Evolutionary conservation across 176 grass and related monocot genomes (phyloP).

Genomic region (Saccharum officinarum): DNA sequence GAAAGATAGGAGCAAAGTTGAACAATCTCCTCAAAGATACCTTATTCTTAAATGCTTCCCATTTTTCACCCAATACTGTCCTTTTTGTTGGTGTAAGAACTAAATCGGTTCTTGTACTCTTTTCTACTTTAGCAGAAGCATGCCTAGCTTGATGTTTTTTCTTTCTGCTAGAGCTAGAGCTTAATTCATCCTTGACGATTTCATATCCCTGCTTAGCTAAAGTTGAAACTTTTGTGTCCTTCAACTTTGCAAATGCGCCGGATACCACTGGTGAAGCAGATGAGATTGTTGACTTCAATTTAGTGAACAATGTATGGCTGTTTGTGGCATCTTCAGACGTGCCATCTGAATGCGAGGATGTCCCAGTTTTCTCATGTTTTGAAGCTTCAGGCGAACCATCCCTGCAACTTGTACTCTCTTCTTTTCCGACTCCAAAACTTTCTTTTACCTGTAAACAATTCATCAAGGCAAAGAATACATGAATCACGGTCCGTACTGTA

Average conservation of each 20-base stretch:
- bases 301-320: slow-evolving; percentile 52
- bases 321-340: slow-evolving; percentile 32
- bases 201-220: slow-evolving; percentile 72
- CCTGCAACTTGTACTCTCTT: slow-evolving; percentile 49
- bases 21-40: slow-evolving; percentile 41
- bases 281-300: slow-evolving; percentile 56
- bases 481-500: background rate
- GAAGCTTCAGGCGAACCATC: slow-evolving; percentile 40
- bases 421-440: slow-evolving; percentile 64
- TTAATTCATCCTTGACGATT: slow-evolving; percentile 77
- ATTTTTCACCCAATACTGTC: slow-evolving; percentile 81
- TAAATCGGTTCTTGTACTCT: slow-evolving; percentile 65
- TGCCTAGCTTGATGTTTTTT: slow-evolving; percentile 56
- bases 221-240: slow-evolving; percentile 59
- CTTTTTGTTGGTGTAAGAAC: slow-evolving; percentile 81
- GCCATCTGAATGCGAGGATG: slow-evolving; percentile 38
- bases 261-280: slow-evolving; percentile 60
- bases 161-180: slow-evolving; percentile 54
- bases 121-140: slow-evolving; percentile 56
- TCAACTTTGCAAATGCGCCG: slow-evolving; percentile 61
- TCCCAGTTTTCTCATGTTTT: slow-evolving; percentile 35
- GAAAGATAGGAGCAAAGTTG: background rate
- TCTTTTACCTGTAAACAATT: slow-evolving; percentile 58
- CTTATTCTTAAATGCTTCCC: slow-evolving; percentile 91
- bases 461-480: slow-evolving; percentile 26